Evolutionary conservation across 148 eudicot genomes (phyloP).

Genomic region (Chenopodium quinoa): DNA sequence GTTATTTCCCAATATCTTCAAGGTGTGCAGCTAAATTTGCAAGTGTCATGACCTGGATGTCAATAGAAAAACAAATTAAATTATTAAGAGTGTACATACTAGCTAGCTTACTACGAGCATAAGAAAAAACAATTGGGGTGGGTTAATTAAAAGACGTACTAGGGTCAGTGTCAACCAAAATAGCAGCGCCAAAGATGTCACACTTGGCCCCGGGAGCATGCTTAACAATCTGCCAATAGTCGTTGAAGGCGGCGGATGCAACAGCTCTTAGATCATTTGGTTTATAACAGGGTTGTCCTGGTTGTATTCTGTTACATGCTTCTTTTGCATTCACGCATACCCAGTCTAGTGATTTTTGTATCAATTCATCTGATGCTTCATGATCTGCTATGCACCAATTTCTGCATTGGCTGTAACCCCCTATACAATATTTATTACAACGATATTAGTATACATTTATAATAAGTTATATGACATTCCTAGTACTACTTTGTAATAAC

Average conservation of each 20-base stretch:
- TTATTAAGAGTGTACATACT: background rate
- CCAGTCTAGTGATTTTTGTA: slow-evolving; percentile 20
- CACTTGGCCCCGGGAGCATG: slow-evolving; percentile 5
- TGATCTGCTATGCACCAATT: slow-evolving; percentile 18
- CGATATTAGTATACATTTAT: no score
- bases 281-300: slow-evolving; percentile 8
- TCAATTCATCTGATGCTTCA: background rate
- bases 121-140: no score
- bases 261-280: slow-evolving; percentile 19
- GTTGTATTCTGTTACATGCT: slow-evolving; percentile 10
- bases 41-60: background rate
- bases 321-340: slow-evolving; percentile 13
- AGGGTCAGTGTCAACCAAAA: slow-evolving; percentile 23
- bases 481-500: no score
- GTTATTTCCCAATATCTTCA: background rate
- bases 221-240: slow-evolving; percentile 25
- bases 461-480: no score
- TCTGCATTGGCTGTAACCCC: background rate
- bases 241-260: slow-evolving; percentile 16
- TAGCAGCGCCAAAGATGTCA: slow-evolving; percentile 17
- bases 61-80: background rate
- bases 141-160: slow-evolving; percentile 8
- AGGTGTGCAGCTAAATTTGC: background rate
- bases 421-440: background rate
- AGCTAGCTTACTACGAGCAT: background rate